phyloP scores from a whole-genome alignment of 805 yeast genomes.

The Metschnikowia koreensis region DNA sequence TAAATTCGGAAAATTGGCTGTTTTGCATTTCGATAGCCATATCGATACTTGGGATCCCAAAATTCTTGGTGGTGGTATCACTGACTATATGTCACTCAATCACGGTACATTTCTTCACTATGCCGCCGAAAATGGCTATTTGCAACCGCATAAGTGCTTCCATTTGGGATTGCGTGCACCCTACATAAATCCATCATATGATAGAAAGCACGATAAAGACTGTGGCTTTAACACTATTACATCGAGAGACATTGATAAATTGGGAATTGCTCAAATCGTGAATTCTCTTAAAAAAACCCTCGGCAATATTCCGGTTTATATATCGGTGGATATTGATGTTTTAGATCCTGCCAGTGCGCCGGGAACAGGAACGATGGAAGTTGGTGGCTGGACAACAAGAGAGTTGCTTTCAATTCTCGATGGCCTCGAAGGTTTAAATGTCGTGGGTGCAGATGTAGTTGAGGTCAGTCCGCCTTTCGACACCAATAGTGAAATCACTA shows the following conservation, averaged over 20 bases:
- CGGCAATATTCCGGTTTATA: slow-evolving; percentile 42
- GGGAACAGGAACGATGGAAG: slow-evolving; percentile 78
- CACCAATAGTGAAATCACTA: slow-evolving; percentile 57
- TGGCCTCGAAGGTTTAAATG: slow-evolving; percentile 54
- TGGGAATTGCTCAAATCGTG: slow-evolving; percentile 40
- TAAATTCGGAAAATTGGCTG: slow-evolving; percentile 45
- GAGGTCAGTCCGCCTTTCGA: slow-evolving; percentile 71
- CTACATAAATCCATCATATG: slow-evolving; percentile 41
- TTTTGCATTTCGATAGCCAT: slow-evolving; percentile 67
- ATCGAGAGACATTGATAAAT: slow-evolving; percentile 46
- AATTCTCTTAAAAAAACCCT: slow-evolving; percentile 33
- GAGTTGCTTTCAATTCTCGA: slow-evolving; percentile 61
- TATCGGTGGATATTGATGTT: slow-evolving; percentile 56
- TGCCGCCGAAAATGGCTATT: slow-evolving; percentile 65
- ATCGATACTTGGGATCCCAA: slow-evolving; percentile 70
- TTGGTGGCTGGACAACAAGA: slow-evolving; percentile 66
- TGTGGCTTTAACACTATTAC: slow-evolving; percentile 49
- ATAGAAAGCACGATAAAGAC: slow-evolving; percentile 43
- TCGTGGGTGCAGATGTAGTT: slow-evolving; percentile 76
- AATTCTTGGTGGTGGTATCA: slow-evolving; percentile 59
- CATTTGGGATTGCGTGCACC: slow-evolving; percentile 72
- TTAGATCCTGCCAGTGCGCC: slow-evolving; percentile 74
- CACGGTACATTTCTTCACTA: slow-evolving; percentile 72
- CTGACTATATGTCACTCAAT: slow-evolving; percentile 56
- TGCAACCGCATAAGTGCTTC: slow-evolving; percentile 45